These are phyloP conservation scores for Salvia sclarea DNA, from an alignment of 305 asterid genomes.

Conservation along the genomic window DNA sequence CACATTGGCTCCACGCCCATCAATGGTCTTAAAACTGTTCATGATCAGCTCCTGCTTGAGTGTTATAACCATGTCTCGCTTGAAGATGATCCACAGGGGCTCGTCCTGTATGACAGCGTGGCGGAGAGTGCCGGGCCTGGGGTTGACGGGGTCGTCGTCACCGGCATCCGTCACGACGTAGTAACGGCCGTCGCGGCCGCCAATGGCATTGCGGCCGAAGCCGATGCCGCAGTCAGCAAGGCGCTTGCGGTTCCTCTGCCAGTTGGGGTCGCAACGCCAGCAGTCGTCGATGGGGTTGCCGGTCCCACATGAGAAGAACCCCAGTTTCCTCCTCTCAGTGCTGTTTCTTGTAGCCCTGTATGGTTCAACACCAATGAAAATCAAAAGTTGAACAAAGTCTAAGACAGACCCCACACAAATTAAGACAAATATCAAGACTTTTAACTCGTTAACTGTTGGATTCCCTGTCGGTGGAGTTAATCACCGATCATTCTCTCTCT, in stretches of 20 bases:
- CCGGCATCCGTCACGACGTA: constrained; percentile 70
- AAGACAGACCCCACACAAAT: constrained; percentile 6
- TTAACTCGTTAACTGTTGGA: neutral
- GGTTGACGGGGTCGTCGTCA: constrained; percentile 78
- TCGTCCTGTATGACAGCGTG: constrained; percentile 86
- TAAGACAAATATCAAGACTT: neutral
- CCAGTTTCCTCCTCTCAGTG: constrained; percentile 78
- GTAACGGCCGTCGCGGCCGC: constrained; percentile 84
- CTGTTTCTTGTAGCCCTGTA: constrained; percentile 78
- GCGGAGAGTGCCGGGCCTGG: constrained; percentile 80
- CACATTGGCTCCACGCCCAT: constrained; percentile 90
- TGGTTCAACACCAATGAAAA: constrained; percentile 25
- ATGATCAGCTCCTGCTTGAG: constrained; percentile 88
- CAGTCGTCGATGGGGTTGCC: constrained; percentile 98
- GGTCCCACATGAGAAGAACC: constrained; percentile 81
- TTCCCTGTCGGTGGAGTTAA: constrained; percentile 44
- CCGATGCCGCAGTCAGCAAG: constrained; percentile 95
- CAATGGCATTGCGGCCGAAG: constrained; percentile 92
- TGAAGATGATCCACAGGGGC: constrained; percentile 90
- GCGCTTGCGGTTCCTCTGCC: constrained; percentile 73
- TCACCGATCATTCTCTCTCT: constrained; percentile 15
- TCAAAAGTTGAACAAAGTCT: neutral
- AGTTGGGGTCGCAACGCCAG: constrained; percentile 87
- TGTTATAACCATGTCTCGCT: constrained; percentile 80
- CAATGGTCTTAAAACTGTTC: constrained; percentile 98